phyloP scores from a whole-genome alignment of 2,329 filamentous ascomycete species.

The Exserohilum turcica region DNA sequence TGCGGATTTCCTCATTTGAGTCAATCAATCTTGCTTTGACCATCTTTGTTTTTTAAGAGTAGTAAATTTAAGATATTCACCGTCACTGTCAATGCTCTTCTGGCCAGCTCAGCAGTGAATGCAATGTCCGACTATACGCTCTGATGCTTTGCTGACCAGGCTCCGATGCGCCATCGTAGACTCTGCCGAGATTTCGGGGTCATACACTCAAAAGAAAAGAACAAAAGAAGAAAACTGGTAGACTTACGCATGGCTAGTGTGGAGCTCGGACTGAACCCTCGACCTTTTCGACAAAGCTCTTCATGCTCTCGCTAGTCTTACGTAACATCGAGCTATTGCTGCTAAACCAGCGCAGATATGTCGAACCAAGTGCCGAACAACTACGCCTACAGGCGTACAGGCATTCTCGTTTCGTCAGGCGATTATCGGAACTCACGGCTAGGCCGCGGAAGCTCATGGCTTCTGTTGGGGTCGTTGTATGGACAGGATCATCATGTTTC shows the following conservation, averaged over 20 bases:
- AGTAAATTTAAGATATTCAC: background rate
- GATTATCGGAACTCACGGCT: background rate
- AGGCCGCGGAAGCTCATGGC: too few relatives aligned
- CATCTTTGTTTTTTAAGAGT: background rate
- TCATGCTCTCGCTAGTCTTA: constrained; percentile 4
- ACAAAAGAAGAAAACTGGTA: too few relatives aligned
- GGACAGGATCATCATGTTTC: background rate
- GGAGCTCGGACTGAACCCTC: background rate
- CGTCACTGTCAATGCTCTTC: background rate
- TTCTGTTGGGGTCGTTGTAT: background rate
- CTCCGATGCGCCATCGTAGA: too few relatives aligned
- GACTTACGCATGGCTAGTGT: too few relatives aligned
- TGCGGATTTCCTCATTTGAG: background rate
- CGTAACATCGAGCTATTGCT: background rate
- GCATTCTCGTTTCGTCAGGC: background rate
- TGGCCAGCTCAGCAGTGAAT: background rate
- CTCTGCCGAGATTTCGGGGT: too few relatives aligned
- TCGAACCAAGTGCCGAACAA: background rate
- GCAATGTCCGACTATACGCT: too few relatives aligned
- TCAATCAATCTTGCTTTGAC: background rate
- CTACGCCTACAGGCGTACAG: background rate
- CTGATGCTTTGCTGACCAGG: too few relatives aligned
- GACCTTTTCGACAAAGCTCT: background rate
- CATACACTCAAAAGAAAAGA: too few relatives aligned
- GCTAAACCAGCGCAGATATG: background rate